phyloP scores from a whole-genome alignment of 257 asterid genomes.

The Cruciata laevipes region DNA sequence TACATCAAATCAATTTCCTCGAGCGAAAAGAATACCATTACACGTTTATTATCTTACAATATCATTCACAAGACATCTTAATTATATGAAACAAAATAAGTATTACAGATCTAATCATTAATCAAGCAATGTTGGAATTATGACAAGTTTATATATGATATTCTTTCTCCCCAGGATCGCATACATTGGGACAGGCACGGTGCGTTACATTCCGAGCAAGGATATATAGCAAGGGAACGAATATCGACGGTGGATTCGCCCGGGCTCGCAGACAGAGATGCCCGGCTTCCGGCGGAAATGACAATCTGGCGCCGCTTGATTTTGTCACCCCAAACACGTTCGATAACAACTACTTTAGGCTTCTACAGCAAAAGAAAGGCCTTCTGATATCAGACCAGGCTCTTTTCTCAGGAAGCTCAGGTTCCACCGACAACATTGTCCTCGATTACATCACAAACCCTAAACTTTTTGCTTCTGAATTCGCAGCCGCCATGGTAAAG shows the following conservation, averaged over 20 bases:
- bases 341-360: slow-evolving; percentile 9
- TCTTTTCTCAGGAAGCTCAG: slow-evolving; percentile 18
- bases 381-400: slow-evolving; percentile 29
- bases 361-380: slow-evolving; percentile 19
- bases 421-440: slow-evolving; percentile 17
- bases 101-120: too few relatives aligned
- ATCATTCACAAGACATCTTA: too few relatives aligned
- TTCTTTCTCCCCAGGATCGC: slow-evolving; percentile 18
- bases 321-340: background rate
- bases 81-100: too few relatives aligned
- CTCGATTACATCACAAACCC: slow-evolving; percentile 15
- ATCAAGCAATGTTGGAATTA: too few relatives aligned
- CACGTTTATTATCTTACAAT: too few relatives aligned
- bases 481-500: slow-evolving; percentile 27
- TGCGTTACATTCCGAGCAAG: slow-evolving; percentile 19
- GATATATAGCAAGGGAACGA: slow-evolving; percentile 25
- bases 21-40: too few relatives aligned
- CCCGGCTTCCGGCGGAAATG: slow-evolving; percentile 16
- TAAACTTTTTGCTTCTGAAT: slow-evolving; percentile 8
- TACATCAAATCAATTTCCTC: too few relatives aligned
- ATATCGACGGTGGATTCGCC: slow-evolving; percentile 31
- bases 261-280: slow-evolving; percentile 22
- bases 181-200: slow-evolving; percentile 30
- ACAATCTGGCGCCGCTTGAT: slow-evolving; percentile 24
- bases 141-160: background rate